Evolutionary conservation across 495 filamentous ascomycete species (phyloP), one percentile per base, ranked within the genome.

Genomic region (Penicillium odoratum): DNA sequence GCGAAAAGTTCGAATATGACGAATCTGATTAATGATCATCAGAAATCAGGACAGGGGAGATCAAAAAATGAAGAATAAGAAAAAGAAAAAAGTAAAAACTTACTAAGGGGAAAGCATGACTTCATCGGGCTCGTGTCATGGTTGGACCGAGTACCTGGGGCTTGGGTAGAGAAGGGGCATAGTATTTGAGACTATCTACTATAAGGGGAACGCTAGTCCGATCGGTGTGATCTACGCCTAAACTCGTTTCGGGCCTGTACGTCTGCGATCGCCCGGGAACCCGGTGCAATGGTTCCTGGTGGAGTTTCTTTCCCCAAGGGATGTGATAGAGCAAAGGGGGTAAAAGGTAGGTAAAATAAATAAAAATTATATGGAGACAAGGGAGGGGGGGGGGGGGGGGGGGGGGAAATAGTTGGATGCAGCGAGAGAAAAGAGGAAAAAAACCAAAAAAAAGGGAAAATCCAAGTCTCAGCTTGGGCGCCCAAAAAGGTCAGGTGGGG

Each of bases 181-280:
- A 59, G 52, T 58, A 55, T 52, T 56, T 49, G 57, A 55, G 51
- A 60, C 57, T 60, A 60, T 57, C 38, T 43, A 55, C 59, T 51
- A 42, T 45, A 38, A 53, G 45, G 25, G 59, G 33, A 11, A 36
- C 59, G 42, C 58, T 56, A 60, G 21, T 29, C 33, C 60, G 58
- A 55, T 50, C 53, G 48, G 28, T 48, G 45, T 49, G 65, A 69
- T 66, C 63, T 59, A 62, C 66, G 56, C 61, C 57, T 63, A 61
- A 61, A 65, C 61, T 64, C 54, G 48, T 56, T 61, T 59, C 50
- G 51, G 57, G 49, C 18, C 51, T 57, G 58, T 61, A 53, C 58
- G 40, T 58, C 51, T 57, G 59, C 53, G 62, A 65, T 65, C 61
- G 62, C 48, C 64, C 67, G 61, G 67, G 62, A 63, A 65, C 67